phyloP scores from a whole-genome alignment of 2,329 filamentous ascomycete species.

The Ophiocordyceps camponoti-rufipedis region DNA sequence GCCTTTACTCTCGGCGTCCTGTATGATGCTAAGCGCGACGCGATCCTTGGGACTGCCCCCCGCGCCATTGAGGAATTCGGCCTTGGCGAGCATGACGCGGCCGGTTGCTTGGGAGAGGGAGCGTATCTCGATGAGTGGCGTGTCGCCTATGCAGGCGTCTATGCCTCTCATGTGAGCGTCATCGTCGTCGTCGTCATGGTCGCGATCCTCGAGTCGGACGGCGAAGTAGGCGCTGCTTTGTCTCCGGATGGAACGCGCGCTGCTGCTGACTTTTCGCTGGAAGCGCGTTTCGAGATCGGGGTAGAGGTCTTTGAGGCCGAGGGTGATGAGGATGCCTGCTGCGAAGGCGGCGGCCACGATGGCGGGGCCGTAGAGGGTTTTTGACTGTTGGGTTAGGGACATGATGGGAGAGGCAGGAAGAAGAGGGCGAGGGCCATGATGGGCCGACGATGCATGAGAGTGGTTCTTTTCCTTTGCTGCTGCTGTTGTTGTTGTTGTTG shows the following conservation, averaged over 20 bases:
- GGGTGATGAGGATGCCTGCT: slow-evolving; percentile 56
- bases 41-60: slow-evolving; percentile 90
- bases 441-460: neutral
- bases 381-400: slow-evolving; percentile 42
- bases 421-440: neutral
- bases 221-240: slow-evolving; percentile 26
- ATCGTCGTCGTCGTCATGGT: neutral
- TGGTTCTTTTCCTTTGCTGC: neutral
- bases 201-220: slow-evolving; percentile 32
- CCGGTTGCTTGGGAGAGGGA: slow-evolving; percentile 76
- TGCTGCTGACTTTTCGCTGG: slow-evolving; percentile 21
- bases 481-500: neutral
- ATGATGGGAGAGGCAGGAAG: slow-evolving; percentile 20
- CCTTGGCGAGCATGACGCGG: slow-evolving; percentile 80
- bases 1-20: slow-evolving; percentile 59
- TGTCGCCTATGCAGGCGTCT: slow-evolving; percentile 84
- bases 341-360: slow-evolving; percentile 56
- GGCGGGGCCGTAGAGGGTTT: slow-evolving; percentile 39
- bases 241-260: slow-evolving; percentile 6
- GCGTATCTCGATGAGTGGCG: slow-evolving; percentile 70
- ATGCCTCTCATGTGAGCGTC: slow-evolving; percentile 37
- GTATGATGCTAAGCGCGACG: slow-evolving; percentile 81
- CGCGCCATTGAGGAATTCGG: slow-evolving; percentile 90
- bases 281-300: slow-evolving; percentile 53
- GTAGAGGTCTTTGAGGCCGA: slow-evolving; percentile 67